Evolutionary conservation across 768 basidiomycete species (phyloP).

Genomic region (Mrakia frigida): DNA sequence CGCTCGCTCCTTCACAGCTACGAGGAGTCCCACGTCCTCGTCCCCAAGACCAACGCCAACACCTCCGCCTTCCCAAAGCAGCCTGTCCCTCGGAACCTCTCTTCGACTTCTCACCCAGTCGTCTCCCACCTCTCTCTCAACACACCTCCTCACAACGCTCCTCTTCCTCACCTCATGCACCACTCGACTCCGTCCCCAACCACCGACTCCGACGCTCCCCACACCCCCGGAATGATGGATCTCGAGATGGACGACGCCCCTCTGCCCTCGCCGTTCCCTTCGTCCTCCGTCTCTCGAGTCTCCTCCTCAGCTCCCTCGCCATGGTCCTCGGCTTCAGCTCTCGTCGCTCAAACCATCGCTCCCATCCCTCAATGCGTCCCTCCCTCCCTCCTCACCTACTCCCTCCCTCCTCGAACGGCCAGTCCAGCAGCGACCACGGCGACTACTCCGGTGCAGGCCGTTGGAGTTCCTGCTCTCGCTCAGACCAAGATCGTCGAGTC

Average conservation of each 20-base stretch:
- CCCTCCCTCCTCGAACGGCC: slow-evolving; percentile 17
- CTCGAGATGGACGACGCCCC: slow-evolving; percentile 51
- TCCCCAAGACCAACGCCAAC: slow-evolving; percentile 33
- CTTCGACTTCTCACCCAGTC: slow-evolving; percentile 3
- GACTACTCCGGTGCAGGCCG: slow-evolving; percentile 10
- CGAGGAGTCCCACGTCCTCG: slow-evolving; percentile 74
- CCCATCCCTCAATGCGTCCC: slow-evolving; percentile 30
- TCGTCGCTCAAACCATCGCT: slow-evolving; percentile 2
- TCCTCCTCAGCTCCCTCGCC: slow-evolving; percentile 22
- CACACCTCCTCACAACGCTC: slow-evolving; percentile 24
- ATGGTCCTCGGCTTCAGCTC: slow-evolving; percentile 31
- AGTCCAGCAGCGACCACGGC: slow-evolving; percentile 6
- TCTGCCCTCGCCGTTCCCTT: slow-evolving; percentile 40
- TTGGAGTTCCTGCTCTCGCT: slow-evolving; percentile 3
- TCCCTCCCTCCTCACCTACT: slow-evolving; percentile 30
- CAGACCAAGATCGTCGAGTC: not conserved
- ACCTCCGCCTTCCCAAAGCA: slow-evolving; percentile 30
- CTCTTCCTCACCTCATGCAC: slow-evolving; percentile 9
- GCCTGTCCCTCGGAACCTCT: slow-evolving; percentile 5
- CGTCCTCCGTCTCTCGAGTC: slow-evolving; percentile 23
- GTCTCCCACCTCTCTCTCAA: slow-evolving; percentile 22
- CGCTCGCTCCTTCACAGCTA: slow-evolving; percentile 47
- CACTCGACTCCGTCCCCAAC: slow-evolving; percentile 31
- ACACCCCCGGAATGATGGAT: slow-evolving; percentile 34
- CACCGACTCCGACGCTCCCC: slow-evolving; percentile 33